These are phyloP conservation scores for Pleurozium schreberi DNA, from an alignment of 225 moss, liverwort and hornwort genomes.

Conservation along the genomic window DNA sequence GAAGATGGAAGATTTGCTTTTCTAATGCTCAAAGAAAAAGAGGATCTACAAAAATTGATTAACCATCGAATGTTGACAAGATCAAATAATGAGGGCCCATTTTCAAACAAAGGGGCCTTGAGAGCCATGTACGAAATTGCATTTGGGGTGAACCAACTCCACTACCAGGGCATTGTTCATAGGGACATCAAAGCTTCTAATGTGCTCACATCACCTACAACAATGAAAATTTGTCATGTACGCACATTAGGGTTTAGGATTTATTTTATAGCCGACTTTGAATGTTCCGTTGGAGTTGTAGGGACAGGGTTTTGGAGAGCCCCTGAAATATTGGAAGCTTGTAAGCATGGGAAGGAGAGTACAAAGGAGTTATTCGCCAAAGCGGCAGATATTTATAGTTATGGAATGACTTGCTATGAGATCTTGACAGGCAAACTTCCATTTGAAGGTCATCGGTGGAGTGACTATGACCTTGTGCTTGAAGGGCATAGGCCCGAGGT, in stretches of 20 bases:
- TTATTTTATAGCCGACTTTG: not conserved
- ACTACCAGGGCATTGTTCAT: not conserved
- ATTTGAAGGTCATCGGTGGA: not conserved
- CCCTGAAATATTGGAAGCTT: too few relatives aligned
- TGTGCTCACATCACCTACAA: not conserved
- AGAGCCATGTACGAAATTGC: not conserved
- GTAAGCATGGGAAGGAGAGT: too few relatives aligned
- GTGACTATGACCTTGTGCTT: not conserved
- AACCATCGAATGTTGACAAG: accelerated
- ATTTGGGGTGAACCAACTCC: not conserved
- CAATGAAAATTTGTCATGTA: too few relatives aligned
- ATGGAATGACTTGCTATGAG: not conserved
- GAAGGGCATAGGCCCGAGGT: not conserved
- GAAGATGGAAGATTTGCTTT: not conserved
- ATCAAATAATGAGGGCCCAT: not conserved
- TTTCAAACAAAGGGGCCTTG: accelerated
- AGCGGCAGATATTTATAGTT: not conserved
- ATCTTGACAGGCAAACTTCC: not conserved
- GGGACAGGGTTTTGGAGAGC: not conserved
- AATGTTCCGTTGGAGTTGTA: not conserved
- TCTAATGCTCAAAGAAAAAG: not conserved
- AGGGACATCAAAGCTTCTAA: not conserved
- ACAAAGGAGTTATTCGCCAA: not conserved
- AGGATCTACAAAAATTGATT: not conserved
- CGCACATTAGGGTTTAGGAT: too few relatives aligned